These are phyloP conservation scores for Trichoderma simmonsii DNA, from an alignment of 2,329 filamentous ascomycete genomes.

Conservation along the genomic window DNA sequence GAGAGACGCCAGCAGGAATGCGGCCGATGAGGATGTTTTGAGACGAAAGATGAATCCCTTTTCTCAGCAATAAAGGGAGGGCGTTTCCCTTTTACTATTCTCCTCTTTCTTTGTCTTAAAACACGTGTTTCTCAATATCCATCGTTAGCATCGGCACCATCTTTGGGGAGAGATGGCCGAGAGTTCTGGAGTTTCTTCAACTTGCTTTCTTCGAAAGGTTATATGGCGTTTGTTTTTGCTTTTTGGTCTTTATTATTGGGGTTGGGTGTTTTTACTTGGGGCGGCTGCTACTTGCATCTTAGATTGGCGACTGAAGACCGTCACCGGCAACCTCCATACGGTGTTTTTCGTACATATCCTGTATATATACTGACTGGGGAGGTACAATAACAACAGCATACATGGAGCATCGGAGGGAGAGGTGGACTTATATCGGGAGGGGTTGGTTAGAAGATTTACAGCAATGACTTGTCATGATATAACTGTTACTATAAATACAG, in stretches of 20 bases:
- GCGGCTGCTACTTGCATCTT: slow-evolving; percentile 11
- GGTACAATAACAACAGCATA: slow-evolving; percentile 9
- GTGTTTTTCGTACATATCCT: slow-evolving; percentile 8
- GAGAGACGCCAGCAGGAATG: slow-evolving; percentile 38
- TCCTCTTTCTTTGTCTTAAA: not conserved
- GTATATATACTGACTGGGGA: slow-evolving; percentile 1
- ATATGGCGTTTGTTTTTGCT: not conserved
- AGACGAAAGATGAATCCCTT: slow-evolving; percentile 43
- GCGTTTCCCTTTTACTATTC: not conserved
- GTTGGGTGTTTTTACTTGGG: not conserved
- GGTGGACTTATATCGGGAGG: not conserved
- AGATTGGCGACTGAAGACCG: slow-evolving; percentile 10
- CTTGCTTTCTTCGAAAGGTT: not conserved
- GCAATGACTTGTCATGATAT: slow-evolving; percentile 15
- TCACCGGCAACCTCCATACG: slow-evolving; percentile 2
- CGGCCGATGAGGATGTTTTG: slow-evolving; percentile 46
- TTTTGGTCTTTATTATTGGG: not conserved
- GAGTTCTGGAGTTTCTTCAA: not conserved
- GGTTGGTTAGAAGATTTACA: not conserved
- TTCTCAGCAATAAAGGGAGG: not conserved
- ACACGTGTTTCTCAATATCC: not conserved
- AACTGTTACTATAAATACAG: not conserved
- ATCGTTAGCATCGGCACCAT: slow-evolving; percentile 3
- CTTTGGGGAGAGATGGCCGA: not conserved
- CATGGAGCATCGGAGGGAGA: slow-evolving; percentile 18